Evolutionary conservation across 345 rosid genomes (phyloP).

Genomic region (Aquilaria yunnanensis): DNA sequence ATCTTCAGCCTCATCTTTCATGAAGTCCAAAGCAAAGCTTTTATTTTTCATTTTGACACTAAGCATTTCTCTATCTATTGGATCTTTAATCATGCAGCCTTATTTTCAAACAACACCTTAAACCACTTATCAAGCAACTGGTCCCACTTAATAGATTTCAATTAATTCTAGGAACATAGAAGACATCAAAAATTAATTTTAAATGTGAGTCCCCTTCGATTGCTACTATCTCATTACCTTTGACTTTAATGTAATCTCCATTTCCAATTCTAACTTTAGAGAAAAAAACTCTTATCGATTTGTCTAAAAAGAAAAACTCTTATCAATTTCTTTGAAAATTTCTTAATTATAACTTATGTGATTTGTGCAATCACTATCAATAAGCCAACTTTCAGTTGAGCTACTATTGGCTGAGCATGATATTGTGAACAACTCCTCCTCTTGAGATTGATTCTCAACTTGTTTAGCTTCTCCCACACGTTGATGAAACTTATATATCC

Average conservation of each 20-base stretch:
- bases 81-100: not conserved
- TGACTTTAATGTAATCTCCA: not conserved
- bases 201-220: not conserved
- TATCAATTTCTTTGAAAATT: not conserved
- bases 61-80: not conserved
- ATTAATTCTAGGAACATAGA: not conserved
- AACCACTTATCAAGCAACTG: not conserved
- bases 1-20: no score
- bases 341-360: not conserved
- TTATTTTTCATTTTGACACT: not conserved
- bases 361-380: not conserved
- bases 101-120: not conserved
- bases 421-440: not conserved
- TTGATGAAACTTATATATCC: not conserved
- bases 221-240: not conserved
- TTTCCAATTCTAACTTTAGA: not conserved
- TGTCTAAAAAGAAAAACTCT: no score
- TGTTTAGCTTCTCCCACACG: not conserved
- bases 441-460: not conserved
- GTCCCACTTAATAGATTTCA: not conserved
- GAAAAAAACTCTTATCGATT: not conserved
- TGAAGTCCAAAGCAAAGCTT: not conserved
- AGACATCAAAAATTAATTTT: not conserved
- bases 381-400: not conserved
- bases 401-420: not conserved